Base-by-base conservation (phyloP, 1,139 yeast genomes). In the Suhomyces panamericanus region DNA sequence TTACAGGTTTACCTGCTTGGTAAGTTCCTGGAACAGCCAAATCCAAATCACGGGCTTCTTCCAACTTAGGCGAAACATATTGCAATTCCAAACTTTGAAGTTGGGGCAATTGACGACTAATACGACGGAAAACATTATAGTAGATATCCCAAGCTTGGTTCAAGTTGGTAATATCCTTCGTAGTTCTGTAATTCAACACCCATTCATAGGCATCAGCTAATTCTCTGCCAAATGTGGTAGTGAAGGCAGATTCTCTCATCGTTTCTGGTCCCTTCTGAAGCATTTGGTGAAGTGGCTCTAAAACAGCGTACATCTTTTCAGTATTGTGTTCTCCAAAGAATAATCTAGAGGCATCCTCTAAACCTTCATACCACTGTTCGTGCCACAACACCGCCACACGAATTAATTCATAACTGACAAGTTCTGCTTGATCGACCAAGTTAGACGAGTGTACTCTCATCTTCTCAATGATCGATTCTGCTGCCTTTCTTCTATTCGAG, bases 111-210 rank as follows among this genome's bases (percentile, higher is more conserved):
- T 90, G 96, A 50, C 96, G 79, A 51, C 90, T 83, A 47, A 95
- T 89, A 50, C 96, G 81, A 54, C 96, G 80, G 79, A 93, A 93
- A 3, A 93, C 96, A 54, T 87, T 87, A 63, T 91, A 91, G 61
- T 93, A 93, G 22, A 91, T 85, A 64, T 93, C 98, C 99, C 99
- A 93, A 0, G 98, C 98, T 63, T 91, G 98, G 58, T 91, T 91
- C 62, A 95, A 70, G 56, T 90, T 91, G 22, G 96, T 85, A 38
- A 85, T 78, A 60, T 95, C 99, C 48, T 84, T 86, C 0, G 96
- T 87, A 35, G 89, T 75, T 60, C 89, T 84, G 66, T 81, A 95
- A 57, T 89, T 88, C 60, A 84, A 72, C 1, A 91, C 86, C 97
- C 98, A 91, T 57, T 89, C 96, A 56, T 87, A 84, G 0, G 99